A percentile compares a stretch with the other conserved stretches of the same genome.
Evolutionary conservation across 2,329 filamentous ascomycete species (phyloP).

Genomic region (Fusarium sp.): DNA sequence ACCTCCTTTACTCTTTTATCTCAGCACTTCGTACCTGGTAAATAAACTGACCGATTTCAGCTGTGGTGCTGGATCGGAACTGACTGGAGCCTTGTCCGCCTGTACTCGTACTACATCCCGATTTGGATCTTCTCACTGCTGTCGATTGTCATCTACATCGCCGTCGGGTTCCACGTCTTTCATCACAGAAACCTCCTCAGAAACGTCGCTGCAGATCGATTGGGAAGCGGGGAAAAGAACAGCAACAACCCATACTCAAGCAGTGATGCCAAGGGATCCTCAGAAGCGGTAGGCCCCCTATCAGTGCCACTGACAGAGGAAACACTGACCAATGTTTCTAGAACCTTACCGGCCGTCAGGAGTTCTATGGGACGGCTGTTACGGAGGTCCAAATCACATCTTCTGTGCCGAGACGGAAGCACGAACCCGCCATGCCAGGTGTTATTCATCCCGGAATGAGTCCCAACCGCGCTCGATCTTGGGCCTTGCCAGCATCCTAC

Average conservation of each 20-base stretch:
- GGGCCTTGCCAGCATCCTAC: constrained; percentile 35
- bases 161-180: constrained; percentile 70
- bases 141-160: constrained; percentile 66
- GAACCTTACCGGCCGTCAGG: constrained; percentile 44
- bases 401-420: constrained; percentile 33
- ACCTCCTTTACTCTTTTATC: fast-evolving
- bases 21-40: neutral
- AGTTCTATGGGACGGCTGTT: constrained; percentile 60
- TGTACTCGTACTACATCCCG: constrained; percentile 70
- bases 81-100: constrained; percentile 65
- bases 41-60: constrained; percentile 48
- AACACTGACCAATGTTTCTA: constrained; percentile 35
- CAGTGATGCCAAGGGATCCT: constrained; percentile 47
- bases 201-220: constrained; percentile 53
- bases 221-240: constrained; percentile 36
- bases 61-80: constrained; percentile 71
- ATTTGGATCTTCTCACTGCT: constrained; percentile 70
- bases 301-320: neutral
- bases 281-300: constrained; percentile 48
- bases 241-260: constrained; percentile 36
- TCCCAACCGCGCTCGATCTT: constrained; percentile 38
- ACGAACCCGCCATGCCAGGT: constrained; percentile 18
- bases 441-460: constrained; percentile 26
- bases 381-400: constrained; percentile 62
- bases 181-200: constrained; percentile 67